Conservation (phyloP, 441 rosid genomes). For the Raphanus hybrid region DNA sequence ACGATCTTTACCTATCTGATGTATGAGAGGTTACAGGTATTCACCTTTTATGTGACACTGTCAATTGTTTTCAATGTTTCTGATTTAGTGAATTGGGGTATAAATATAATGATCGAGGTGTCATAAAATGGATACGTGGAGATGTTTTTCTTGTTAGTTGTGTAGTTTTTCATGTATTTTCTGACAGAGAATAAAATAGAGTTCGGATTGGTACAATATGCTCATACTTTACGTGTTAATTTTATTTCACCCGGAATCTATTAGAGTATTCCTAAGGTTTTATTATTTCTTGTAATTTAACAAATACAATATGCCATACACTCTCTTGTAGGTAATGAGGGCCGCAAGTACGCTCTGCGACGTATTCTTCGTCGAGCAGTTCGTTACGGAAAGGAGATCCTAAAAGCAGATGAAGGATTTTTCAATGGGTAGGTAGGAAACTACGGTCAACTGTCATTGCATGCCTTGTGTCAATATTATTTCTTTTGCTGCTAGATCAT, state of each 20-base stretch:
- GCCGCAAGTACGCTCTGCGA: constrained; percentile 95
- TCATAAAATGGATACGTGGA: constrained; percentile 6
- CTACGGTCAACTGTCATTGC: neutral
- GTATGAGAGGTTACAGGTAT: neutral
- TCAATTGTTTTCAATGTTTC: neutral
- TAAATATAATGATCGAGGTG: constrained; percentile 3
- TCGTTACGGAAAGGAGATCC: constrained; percentile 92
- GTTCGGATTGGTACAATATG: neutral
- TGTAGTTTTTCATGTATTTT: constrained; percentile 12
- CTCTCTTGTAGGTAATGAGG: constrained; percentile 78
- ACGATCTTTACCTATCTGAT: neutral
- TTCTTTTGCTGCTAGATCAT: neutral
- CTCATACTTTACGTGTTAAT: too few relatives aligned
- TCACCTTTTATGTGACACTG: neutral
- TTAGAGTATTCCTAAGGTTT: neutral
- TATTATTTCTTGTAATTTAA: constrained; percentile 3
- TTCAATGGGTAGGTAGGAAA: constrained; percentile 69
- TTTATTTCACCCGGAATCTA: neutral
- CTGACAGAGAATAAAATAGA: neutral
- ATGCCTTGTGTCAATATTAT: neutral
- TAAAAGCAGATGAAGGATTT: constrained; percentile 92
- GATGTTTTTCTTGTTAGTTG: neutral
- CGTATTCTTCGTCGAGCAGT: constrained; percentile 99
- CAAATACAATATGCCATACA: neutral
- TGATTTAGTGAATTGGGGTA: constrained; percentile 7